A percentile compares a stretch with the other conserved stretches of the same genome.
These are phyloP conservation scores for Cicer yamashitae DNA, from an alignment of 306 rosid genomes.

Conservation along the genomic window DNA sequence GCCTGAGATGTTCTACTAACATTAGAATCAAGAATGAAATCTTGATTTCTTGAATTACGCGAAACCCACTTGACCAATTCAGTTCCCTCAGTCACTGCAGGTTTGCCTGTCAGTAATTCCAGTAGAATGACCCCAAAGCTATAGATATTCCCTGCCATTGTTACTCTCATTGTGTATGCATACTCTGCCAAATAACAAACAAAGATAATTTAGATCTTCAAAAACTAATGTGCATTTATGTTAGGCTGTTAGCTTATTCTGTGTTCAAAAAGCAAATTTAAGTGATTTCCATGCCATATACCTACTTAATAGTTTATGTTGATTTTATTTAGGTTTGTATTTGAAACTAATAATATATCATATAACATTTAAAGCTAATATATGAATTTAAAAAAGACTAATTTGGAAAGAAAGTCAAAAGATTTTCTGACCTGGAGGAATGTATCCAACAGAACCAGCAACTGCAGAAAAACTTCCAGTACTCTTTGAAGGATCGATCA, in stretches of 20 bases:
- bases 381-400: constrained; percentile 3
- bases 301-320: background rate
- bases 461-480: constrained; percentile 81
- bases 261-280: background rate
- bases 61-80: constrained; percentile 83
- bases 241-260: background rate
- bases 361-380: background rate
- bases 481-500: constrained; percentile 88
- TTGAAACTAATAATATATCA: too few species aligned
- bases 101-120: constrained; percentile 85
- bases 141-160: constrained; percentile 79
- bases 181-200: constrained; percentile 67
- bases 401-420: constrained; percentile 6
- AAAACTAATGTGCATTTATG: constrained; percentile 7
- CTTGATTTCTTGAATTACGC: constrained; percentile 54
- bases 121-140: constrained; percentile 86
- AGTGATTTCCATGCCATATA: background rate
- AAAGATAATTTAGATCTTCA: constrained; percentile 14
- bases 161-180: constrained; percentile 88
- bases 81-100: constrained; percentile 75
- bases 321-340: too few species aligned
- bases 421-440: constrained; percentile 85
- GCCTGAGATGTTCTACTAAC: constrained; percentile 72
- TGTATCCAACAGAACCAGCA: constrained; percentile 94
- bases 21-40: constrained; percentile 66